Evolutionary conservation across 371 early-diverging fungal species (phyloP), one percentile per base, ranked within the genome.

Genomic region (Apophysomyces ossiformis): DNA sequence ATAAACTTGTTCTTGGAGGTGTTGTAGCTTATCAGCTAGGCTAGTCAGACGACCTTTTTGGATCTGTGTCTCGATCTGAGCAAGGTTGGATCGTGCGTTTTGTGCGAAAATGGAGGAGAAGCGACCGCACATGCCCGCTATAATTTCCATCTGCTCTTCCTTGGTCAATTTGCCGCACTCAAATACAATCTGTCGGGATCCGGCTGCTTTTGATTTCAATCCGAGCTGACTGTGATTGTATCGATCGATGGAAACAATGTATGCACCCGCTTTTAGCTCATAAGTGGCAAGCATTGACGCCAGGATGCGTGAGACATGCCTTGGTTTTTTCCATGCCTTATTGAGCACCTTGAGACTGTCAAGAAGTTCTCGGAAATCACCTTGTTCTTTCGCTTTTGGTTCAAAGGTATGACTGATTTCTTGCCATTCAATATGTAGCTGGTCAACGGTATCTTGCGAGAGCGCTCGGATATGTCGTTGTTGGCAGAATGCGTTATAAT

Each of bases 371-470:
- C 44, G 60, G 4, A 67, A 46, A 12, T 67, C 35, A 32, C 47
- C 36, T 38, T 73, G 69, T 26, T 64, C 77, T 57, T 67, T 67
- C 16, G 79, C 78, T 32, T 74, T 72, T n/a, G 60, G 47, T 3
- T 82, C 77, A 47, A 68, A 76, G n/a, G 67, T 57, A 26, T 58
- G 62, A 5, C 64, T 64, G 38, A 82, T 63, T 5, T 58, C 54
- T 15, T 75, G 64, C 74, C 78, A 76, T 39, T 74, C 77, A n/a
- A 26, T 63, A n/a, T 66, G 64, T 4, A 75, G 50, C 35, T 66
- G 56, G 9, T 67, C 63, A 6, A 63, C 36, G 13, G 59, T 58
- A n/a, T 57, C 67, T 32, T 67, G 64, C 9, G 63, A 56, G 18
- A 63, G 60, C n/a, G 62, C 35, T 6, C 58, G 46, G 9, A 71